Percentiles rank a stretch among this genome's conserved stretches.
Conservation (phyloP, 2,329 filamentous ascomycete genomes). For the Ophiostoma sp. region DNA sequence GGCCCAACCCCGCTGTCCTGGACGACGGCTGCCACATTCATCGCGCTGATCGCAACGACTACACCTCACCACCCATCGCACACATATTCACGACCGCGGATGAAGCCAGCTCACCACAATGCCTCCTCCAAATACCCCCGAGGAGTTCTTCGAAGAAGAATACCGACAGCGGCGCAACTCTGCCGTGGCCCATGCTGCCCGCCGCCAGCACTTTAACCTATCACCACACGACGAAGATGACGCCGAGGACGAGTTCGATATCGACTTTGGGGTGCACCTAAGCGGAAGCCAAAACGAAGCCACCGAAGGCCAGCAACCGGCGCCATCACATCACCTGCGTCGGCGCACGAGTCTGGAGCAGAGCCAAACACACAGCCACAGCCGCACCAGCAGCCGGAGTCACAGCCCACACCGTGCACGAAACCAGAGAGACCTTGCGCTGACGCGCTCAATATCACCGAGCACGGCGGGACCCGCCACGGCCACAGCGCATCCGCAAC, state of each 20-base stretch:
- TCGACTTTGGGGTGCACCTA: conserved; percentile 7
- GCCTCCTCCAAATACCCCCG: conserved; percentile 31
- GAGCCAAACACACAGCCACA: background rate
- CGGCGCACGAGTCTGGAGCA: background rate
- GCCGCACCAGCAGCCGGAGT: conserved; percentile 7
- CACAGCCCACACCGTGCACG: conserved; percentile 9
- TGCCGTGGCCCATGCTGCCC: conserved; percentile 8
- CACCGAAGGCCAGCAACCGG: background rate
- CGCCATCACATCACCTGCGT: background rate
- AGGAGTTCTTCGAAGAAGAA: conserved; percentile 25
- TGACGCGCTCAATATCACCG: background rate
- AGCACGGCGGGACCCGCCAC: background rate
- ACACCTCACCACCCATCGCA: background rate
- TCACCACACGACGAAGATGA: conserved; percentile 16
- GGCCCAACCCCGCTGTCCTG: conserved; percentile 7
- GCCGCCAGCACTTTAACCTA: conserved; percentile 16
- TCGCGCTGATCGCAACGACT: background rate
- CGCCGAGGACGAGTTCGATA: conserved; percentile 18
- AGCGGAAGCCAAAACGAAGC: background rate
- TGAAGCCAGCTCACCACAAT: conserved; percentile 25
- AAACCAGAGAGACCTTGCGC: background rate
- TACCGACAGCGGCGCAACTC: conserved; percentile 20
- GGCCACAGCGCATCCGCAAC: background rate
- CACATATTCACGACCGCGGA: background rate
- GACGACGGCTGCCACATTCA: background rate